A percentile compares a stretch with the other conserved stretches of the same genome.
phyloP scores from a whole-genome alignment of 2,329 filamentous ascomycete species.

The Alternaria viburni region DNA sequence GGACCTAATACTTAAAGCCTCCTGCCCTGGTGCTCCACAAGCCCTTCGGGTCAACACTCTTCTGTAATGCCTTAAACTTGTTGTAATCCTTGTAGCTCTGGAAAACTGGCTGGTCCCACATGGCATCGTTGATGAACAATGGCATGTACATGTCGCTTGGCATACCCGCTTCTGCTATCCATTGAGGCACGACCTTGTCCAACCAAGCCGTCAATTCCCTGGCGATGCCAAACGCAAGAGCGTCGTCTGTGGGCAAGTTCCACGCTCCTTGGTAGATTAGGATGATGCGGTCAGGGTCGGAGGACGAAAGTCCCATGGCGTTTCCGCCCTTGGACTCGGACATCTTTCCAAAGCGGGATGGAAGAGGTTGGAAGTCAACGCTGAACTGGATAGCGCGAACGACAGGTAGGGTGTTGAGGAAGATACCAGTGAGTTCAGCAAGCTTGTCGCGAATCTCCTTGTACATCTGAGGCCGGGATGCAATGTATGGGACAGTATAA shows the following conservation, averaged over 20 bases:
- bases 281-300: conserved; percentile 28
- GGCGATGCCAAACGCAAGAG: conserved; percentile 14
- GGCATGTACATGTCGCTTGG: conserved; percentile 21
- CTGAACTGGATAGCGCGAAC: conserved; percentile 24
- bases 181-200: conserved; percentile 25
- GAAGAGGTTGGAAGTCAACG: conserved; percentile 35
- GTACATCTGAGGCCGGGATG: conserved; percentile 43
- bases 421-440: conserved; percentile 26
- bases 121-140: conserved; percentile 34
- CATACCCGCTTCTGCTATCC: conserved; percentile 32
- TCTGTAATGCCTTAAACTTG: conserved; percentile 29
- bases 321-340: conserved; percentile 30
- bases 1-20: conserved; percentile 27
- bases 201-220: conserved; percentile 31
- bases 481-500: conserved; percentile 32
- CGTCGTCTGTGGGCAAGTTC: conserved; percentile 21
- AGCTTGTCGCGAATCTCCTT: conserved; percentile 43
- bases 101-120: conserved; percentile 27
- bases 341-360: conserved; percentile 21
- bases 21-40: conserved; percentile 28
- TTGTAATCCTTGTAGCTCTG: conserved; percentile 26
- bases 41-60: conserved; percentile 26
- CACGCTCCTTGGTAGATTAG: conserved; percentile 30
- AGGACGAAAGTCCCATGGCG: conserved; percentile 30
- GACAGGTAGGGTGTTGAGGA: conserved; percentile 22